A percentile compares a stretch with the other conserved stretches of the same genome.
These are phyloP conservation scores for Chara braunii DNA, from an alignment of 139 green algal genomes.

Conservation along the genomic window DNA sequence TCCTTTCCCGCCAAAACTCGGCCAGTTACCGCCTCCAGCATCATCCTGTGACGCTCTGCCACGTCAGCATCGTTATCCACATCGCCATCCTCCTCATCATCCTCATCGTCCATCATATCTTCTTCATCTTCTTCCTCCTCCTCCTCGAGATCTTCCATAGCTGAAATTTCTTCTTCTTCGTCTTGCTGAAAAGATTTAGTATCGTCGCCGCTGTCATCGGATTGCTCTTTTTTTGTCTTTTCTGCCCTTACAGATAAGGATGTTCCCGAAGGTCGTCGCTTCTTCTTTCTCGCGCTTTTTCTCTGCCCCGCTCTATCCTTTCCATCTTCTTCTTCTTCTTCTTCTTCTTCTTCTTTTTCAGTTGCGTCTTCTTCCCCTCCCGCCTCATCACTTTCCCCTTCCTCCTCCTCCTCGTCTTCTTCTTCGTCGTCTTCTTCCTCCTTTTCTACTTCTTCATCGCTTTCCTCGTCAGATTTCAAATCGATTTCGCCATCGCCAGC, in stretches of 20 bases:
- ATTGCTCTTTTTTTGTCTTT: too few species aligned
- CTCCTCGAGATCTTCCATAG: constrained; percentile 13
- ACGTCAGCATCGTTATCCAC: constrained; percentile 44
- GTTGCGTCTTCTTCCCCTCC: constrained; percentile 26
- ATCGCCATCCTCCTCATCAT: constrained; percentile 16
- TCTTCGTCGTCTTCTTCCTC: constrained; percentile 44
- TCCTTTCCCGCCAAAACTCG: background rate
- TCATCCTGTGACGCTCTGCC: constrained; percentile 1
- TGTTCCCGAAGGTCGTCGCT: too few species aligned
- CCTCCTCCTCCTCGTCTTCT: constrained; percentile 37
- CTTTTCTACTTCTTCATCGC: constrained; percentile 32
- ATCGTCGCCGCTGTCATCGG: too few species aligned
- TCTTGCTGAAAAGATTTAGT: too few species aligned
- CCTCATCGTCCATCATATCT: constrained; percentile 19
- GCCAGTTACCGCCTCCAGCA: constrained; percentile 45
- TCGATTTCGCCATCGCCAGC: constrained; percentile 41
- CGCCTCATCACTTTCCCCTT: constrained; percentile 3
- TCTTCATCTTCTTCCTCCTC: constrained; percentile 2
- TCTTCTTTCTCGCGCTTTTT: too few species aligned
- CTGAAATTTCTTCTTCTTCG: background rate
- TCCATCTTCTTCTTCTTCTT: constrained; percentile 12
- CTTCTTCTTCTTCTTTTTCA: background rate
- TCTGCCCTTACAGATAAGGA: too few species aligned
- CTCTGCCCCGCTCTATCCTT: constrained; percentile 12
- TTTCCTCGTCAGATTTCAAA: constrained; percentile 48